phyloP scores from a whole-genome alignment of 116 monocot genomes.

The Zostera marina region DNA sequence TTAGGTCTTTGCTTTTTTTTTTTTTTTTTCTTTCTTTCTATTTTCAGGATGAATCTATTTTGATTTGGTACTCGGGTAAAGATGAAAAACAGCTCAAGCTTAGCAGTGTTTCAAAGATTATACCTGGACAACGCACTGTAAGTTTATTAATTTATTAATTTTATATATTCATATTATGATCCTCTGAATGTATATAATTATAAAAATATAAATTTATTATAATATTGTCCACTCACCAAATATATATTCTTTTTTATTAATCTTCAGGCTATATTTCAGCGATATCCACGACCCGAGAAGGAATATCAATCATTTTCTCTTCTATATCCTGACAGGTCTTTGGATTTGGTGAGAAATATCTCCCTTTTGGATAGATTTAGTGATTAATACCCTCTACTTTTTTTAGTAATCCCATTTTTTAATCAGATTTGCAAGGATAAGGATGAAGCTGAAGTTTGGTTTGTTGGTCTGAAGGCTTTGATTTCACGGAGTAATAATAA shows the following conservation, averaged over 20 bases:
- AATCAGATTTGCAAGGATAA: constrained; percentile 98
- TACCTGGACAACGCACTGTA: constrained; percentile 90
- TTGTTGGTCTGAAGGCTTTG: constrained; percentile 81
- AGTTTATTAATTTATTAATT: constrained; percentile 10
- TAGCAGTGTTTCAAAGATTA: constrained; percentile 53
- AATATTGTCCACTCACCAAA: neutral
- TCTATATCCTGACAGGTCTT: constrained; percentile 74
- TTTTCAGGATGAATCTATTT: constrained; percentile 58
- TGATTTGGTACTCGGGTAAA: constrained; percentile 80
- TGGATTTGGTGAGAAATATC: constrained; percentile 16
- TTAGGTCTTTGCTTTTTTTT: constrained; percentile 2
- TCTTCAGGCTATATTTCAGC: constrained; percentile 71
- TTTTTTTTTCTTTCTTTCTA: no score
- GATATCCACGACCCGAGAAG: constrained; percentile 87
- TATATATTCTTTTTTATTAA: neutral
- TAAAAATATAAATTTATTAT: no score
- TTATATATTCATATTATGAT: neutral
- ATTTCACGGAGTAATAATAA: constrained; percentile 31
- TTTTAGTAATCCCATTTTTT: neutral
- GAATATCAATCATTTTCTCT: constrained; percentile 96
- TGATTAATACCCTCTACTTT: neutral
- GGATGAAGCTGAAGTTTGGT: constrained; percentile 99
- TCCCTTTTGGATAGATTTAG: neutral
- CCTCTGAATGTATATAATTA: neutral
- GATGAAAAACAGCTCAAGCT: constrained; percentile 57